Evolutionary conservation across 257 asterid genomes (phyloP), one percentile per base, ranked within the genome.

Genomic region (Agastache rugosa): DNA sequence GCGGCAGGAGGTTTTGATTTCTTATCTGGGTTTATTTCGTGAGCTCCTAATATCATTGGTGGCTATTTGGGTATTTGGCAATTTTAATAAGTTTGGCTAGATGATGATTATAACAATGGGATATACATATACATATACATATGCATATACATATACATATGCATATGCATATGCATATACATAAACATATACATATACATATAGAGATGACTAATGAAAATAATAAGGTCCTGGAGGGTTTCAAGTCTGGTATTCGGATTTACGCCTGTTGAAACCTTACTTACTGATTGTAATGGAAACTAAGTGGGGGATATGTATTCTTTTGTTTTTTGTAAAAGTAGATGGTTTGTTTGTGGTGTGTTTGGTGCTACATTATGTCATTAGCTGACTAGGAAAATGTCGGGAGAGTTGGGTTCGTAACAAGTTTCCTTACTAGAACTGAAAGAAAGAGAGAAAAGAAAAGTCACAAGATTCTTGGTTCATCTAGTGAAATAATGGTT

Each of bases 11-110:
- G 41, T 23, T 20, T 41, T 17, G 60, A 39, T 55, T 55, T 39
- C 23, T 55, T 75, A 8, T 29, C 31, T 10, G 42, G 23, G 48
- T 54, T 55, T 75, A 10, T 19, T 77, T 35, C 31, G 37, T 50
- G 69, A 67, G 45, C 6, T 41, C 15, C 7, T 74, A 39, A 23
- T 25, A 35, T 11, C 34, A 7, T 29, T 22, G 55, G 60, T 27
- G 66, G 29, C 22, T 51, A 6, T 51, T 70, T 72, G 16, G 22
- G 20, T 59, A 8, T 58, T 63, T 39, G 17, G 51, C 12, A 42
- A 8, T 41, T 65, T 47, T 34, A 47, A 19, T 77, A 11, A 71
- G 75, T 42, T 54, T 65, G 45, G 41, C 16, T 15, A 9, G 44
- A 58, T 42, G 7, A 25, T 31, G 23, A 59, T 59, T 16, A 27